These are phyloP conservation scores for Solanum appendiculatum DNA, from an alignment of 257 asterid species.

Conservation along the genomic window DNA sequence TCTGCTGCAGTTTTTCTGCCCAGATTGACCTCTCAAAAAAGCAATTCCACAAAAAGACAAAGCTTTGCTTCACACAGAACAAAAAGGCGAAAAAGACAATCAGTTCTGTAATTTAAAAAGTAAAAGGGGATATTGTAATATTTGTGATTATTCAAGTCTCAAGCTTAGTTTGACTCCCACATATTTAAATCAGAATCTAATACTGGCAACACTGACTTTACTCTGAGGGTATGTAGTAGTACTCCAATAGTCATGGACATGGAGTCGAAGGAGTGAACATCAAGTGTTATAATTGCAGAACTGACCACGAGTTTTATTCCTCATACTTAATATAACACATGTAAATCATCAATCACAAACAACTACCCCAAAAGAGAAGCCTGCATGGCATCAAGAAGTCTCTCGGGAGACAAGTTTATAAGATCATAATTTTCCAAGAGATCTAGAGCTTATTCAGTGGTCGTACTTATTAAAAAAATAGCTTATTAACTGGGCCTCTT, in stretches of 20 bases:
- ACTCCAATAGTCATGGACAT: neutral
- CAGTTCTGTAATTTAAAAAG: neutral
- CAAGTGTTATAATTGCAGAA: neutral
- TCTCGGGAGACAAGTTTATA: neutral
- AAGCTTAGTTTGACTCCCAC: neutral
- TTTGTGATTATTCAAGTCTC: neutral
- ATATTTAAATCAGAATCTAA: neutral
- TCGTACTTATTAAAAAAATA: neutral
- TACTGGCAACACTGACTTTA: neutral
- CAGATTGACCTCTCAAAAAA: neutral
- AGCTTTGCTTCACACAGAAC: neutral
- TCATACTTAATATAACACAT: neutral
- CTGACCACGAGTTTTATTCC: neutral
- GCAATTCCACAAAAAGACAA: neutral
- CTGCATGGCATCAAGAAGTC: neutral
- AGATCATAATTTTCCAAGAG: neutral
- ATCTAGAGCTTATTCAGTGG: neutral
- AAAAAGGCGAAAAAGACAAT: neutral
- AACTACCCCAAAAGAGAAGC: neutral
- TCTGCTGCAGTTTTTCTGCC: neutral
- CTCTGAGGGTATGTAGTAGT: neutral
- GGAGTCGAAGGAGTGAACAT: neutral
- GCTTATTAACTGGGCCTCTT: neutral
- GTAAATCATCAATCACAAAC: neutral
- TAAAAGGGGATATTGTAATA: neutral